These are phyloP conservation scores for Cenococcum geophilum DNA, from an alignment of 495 filamentous ascomycete genomes.

Conservation along the genomic window DNA sequence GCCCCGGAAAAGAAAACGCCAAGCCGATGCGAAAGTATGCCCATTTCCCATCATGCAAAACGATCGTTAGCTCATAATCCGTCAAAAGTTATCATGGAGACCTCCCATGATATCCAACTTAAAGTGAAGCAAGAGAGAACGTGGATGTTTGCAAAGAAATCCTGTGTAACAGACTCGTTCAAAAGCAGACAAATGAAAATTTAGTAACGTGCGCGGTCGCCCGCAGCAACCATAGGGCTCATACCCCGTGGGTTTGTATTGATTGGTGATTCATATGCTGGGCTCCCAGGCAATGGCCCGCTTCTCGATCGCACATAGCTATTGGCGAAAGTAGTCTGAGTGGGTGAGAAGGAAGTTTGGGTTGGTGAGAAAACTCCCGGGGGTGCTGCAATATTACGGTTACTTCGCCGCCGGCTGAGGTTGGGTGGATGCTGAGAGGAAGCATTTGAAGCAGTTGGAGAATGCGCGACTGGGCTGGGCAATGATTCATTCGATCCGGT, in stretches of 20 bases:
- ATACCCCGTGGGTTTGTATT: constrained; percentile 8
- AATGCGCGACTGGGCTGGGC: constrained; percentile 4
- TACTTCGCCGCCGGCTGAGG: constrained; percentile 23
- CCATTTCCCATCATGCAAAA: neutral
- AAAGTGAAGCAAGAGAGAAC: neutral
- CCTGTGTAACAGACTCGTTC: neutral
- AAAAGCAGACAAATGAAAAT: constrained; percentile 1
- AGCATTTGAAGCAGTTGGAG: constrained; percentile 3
- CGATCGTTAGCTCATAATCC: neutral
- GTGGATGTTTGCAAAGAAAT: neutral
- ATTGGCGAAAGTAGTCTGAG: constrained; percentile 13
- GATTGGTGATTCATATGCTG: constrained; percentile 20
- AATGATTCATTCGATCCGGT: constrained; percentile 24
- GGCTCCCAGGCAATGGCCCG: constrained; percentile 12
- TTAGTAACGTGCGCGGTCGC: constrained; percentile 1
- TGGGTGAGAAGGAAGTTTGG: constrained; percentile 6
- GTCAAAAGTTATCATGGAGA: neutral
- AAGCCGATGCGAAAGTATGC: neutral
- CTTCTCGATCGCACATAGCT: constrained; percentile 17
- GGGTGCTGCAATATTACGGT: constrained; percentile 20
- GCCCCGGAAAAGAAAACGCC: neutral
- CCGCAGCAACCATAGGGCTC: constrained; percentile 25
- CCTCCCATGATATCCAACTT: neutral
- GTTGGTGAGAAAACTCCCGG: constrained; percentile 4
- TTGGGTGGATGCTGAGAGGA: constrained; percentile 14